Conservation (phyloP, 2,329 filamentous ascomycete genomes). For the Cercospora sp. region DNA sequence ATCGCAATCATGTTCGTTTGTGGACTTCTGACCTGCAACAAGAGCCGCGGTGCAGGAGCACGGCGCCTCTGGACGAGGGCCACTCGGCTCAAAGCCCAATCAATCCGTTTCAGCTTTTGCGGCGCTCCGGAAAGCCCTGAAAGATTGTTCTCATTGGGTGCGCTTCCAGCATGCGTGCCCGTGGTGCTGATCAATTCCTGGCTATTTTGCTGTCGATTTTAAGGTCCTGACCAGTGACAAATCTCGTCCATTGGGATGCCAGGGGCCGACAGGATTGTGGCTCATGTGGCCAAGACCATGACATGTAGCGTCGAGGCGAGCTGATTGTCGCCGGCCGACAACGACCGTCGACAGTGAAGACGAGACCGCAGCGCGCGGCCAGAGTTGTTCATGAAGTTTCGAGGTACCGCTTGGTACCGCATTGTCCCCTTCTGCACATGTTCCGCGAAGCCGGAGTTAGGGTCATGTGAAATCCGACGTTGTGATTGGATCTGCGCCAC, state of each 20-base stretch:
- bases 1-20: background rate
- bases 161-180: background rate
- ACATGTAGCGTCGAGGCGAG: background rate
- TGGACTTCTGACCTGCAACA: background rate
- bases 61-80: background rate
- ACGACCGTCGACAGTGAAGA: background rate
- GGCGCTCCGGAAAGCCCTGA: background rate
- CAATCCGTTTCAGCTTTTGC: background rate
- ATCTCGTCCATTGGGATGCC: background rate
- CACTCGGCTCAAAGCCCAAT: background rate
- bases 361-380: background rate
- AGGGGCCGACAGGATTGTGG: background rate
- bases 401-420: background rate
- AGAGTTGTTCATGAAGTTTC: background rate
- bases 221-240: conserved; percentile 4
- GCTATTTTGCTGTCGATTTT: conserved; percentile 2
- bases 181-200: conserved; percentile 4
- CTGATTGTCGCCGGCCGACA: background rate
- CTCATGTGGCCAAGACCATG: background rate
- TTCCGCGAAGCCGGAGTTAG: background rate
- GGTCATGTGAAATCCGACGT: background rate
- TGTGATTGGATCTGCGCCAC: background rate
- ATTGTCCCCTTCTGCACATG: background rate
- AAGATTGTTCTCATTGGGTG: background rate
- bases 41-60: background rate